Evolutionary conservation across 306 rosid species (phyloP), one percentile per base, ranked within the genome.

Genomic region (Gillenia trifoliata): DNA sequence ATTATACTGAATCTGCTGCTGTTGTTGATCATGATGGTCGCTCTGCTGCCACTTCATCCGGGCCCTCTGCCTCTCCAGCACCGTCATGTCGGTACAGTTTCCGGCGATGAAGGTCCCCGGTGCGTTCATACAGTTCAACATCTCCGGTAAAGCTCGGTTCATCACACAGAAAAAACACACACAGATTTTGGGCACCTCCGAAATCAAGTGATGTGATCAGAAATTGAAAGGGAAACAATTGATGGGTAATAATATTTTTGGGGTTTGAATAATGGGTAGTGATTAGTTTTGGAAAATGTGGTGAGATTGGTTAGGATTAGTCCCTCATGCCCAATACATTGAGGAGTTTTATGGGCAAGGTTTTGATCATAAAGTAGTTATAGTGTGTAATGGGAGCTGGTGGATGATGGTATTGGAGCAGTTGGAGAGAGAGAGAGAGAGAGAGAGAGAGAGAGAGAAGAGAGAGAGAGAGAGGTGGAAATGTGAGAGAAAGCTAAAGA

Each of bases 71-170:
- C 78, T 49, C 75, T 82, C 86, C 26, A 75, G 66, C 30, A 78
- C 83, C 64, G 86, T 74, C 77, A 70, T 70, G 75, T 82, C 86
- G 76, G 80, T 74, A 74, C 74, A 74, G 70, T 73, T 78, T 11
- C 83, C 83, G 72, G 71, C 76, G 10, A 41, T 12, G 43, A 50
- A 13, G 15, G 52, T 64, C n/a, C 68, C 83, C 28, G 56, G 68
- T n/a, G 74, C 22, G 67, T 33, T 78, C 65, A 74, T 45, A 41
- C 77, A 78, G 80, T 82, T 68, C 62, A 74, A 61, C 80, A 74
- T 82, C 74, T 78, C 83, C 12, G 86, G 77, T 60, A 40, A 52
- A 7, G 76, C 78, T 63, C 72, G 59, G 66, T 78, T 82, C 83
- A 82, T 82, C 70, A 64, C 40, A 47, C 66, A 38, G 66, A 13